Percentiles rank a stretch among this genome's conserved stretches.
phyloP scores from a whole-genome alignment of 192 early-diverging fungal species.

The Cetraspora pellucida region DNA sequence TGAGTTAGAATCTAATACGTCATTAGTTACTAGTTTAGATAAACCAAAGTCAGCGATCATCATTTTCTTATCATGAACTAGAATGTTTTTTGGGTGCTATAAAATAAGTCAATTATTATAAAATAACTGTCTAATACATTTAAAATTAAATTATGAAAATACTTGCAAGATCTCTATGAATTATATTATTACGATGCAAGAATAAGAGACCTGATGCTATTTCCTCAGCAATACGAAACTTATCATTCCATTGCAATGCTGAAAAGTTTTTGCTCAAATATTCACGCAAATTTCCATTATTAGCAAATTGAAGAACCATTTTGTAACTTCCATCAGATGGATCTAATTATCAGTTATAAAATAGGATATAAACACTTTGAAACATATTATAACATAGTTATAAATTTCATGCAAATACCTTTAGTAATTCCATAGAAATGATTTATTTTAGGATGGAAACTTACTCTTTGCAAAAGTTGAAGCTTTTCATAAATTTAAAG shows the following conservation, averaged over 20 bases:
- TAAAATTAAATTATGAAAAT: background rate
- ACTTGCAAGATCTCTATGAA: no score
- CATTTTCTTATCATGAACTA: background rate
- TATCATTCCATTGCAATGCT: conserved; percentile 40
- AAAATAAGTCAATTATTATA: background rate
- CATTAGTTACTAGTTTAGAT: background rate
- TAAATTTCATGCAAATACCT: no score
- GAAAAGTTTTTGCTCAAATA: conserved; percentile 41
- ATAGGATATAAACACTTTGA: no score
- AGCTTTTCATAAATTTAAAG: no score
- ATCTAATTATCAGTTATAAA: no score
- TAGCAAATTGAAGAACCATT: conserved; percentile 31
- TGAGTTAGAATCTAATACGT: no score
- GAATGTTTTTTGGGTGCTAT: background rate
- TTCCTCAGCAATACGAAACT: conserved; percentile 39
- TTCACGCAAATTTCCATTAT: conserved; percentile 39
- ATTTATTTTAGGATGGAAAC: no score
- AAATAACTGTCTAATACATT: no score
- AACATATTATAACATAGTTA: no score
- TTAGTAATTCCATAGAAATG: no score
- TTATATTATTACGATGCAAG: conserved; percentile 37
- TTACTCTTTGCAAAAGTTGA: no score
- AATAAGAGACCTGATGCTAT: conserved; percentile 30
- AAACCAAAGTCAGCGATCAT: background rate
- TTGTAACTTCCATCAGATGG: background rate